Evolutionary conservation across 495 filamentous ascomycete species (phyloP).

Genomic region (Podospora conica): DNA sequence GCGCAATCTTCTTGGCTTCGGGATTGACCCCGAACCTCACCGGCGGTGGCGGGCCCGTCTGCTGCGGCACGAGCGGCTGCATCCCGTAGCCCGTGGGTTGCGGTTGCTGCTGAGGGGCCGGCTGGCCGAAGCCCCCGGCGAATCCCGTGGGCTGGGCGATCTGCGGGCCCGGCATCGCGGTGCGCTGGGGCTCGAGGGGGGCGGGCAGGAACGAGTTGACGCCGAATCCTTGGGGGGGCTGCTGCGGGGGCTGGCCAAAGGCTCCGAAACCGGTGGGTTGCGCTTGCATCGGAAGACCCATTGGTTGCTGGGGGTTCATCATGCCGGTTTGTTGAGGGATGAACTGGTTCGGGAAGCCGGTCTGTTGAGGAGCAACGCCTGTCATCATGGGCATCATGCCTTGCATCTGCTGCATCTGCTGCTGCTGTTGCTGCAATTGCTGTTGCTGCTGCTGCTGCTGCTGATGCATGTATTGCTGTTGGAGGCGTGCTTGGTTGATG

Average conservation of each 20-base stretch:
- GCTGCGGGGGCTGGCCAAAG: constrained; percentile 44
- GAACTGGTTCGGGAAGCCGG: constrained; percentile 50
- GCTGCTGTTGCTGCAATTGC: constrained; percentile 13
- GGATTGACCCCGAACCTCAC: constrained; percentile 77
- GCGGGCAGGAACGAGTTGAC: constrained; percentile 52
- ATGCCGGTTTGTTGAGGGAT: constrained; percentile 42
- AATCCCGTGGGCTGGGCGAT: constrained; percentile 45
- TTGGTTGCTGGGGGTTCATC: constrained; percentile 27
- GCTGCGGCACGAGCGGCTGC: constrained; percentile 67
- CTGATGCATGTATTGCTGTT: constrained; percentile 41
- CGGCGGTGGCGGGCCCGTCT: constrained; percentile 88
- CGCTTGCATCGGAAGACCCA: constrained; percentile 42
- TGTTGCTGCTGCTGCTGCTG: background rate
- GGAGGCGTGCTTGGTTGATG: constrained; percentile 59
- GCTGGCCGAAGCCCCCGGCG: constrained; percentile 50
- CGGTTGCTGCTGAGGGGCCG: constrained; percentile 46
- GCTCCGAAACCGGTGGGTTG: constrained; percentile 66
- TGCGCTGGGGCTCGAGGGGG: constrained; percentile 44
- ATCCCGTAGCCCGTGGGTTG: constrained; percentile 47
- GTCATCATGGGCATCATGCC: constrained; percentile 37
- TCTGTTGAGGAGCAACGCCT: constrained; percentile 42
- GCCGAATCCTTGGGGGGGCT: constrained; percentile 42
- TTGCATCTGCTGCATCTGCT: constrained; percentile 14
- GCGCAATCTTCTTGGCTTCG: constrained; percentile 67
- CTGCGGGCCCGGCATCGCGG: constrained; percentile 46